Percentiles rank a stretch among this genome's conserved stretches.
phyloP scores from a whole-genome alignment of 805 yeast genomes.

The Cyberlindnera nakhonratchasimensis region DNA sequence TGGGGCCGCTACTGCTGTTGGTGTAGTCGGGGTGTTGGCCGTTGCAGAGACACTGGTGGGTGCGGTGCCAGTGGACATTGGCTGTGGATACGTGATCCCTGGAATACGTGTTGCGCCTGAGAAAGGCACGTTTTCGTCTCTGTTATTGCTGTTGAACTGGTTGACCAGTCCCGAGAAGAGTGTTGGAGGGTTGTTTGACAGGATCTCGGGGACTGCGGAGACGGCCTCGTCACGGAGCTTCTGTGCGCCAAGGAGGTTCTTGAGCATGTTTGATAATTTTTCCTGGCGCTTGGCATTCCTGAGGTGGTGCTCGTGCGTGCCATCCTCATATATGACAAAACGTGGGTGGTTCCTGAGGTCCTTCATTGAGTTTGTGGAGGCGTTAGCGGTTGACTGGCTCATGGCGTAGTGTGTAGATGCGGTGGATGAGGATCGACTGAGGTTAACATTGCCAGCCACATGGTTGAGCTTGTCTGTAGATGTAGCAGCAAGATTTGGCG shows the following conservation, averaged over 20 bases:
- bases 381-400: not conserved
- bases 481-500: constrained; percentile 11
- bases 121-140: constrained; percentile 37
- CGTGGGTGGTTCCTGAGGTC: constrained; percentile 30
- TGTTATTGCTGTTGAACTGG: constrained; percentile 48
- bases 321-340: constrained; percentile 59
- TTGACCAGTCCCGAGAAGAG: constrained; percentile 62
- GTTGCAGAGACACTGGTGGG: too few species aligned
- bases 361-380: constrained; percentile 5
- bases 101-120: constrained; percentile 34
- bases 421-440: constrained; percentile 25
- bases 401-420: constrained; percentile 16
- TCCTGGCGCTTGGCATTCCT: constrained; percentile 76
- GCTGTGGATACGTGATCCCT: constrained; percentile 8
- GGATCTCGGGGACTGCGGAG: constrained; percentile 67
- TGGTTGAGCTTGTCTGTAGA: constrained; percentile 8
- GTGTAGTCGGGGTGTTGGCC: too few species aligned
- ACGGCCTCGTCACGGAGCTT: constrained; percentile 67
- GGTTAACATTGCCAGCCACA: constrained; percentile 13
- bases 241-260: constrained; percentile 71
- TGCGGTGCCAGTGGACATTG: constrained; percentile 1
- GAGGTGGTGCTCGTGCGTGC: constrained; percentile 77
- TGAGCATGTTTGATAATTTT: constrained; percentile 68
- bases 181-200: constrained; percentile 62
- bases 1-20: too few species aligned